Evolutionary conservation across 768 basidiomycete genomes (phyloP).

Genomic region (Mycena epipterygia): DNA sequence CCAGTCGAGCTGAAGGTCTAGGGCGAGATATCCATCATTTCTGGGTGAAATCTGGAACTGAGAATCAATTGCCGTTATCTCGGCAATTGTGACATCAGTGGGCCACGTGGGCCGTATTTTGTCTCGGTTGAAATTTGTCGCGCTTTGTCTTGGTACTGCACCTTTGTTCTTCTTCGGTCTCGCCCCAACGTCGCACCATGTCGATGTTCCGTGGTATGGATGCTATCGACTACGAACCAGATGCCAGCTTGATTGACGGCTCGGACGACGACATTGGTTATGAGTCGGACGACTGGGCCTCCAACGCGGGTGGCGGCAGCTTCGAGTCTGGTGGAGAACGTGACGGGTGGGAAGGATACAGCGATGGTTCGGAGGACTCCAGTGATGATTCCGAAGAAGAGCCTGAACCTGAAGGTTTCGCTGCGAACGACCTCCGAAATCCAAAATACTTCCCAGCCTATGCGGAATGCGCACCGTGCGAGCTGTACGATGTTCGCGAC

Average conservation of each 20-base stretch:
- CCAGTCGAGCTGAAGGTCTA: too few relatives aligned
- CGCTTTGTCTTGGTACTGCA: too few relatives aligned
- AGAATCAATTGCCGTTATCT: too few relatives aligned
- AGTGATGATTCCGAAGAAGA: too few relatives aligned
- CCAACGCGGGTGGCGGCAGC: neutral
- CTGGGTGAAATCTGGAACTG: too few relatives aligned
- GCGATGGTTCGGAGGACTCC: neutral
- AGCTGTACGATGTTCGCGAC: slow-evolving; percentile 3
- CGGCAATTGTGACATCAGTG: too few relatives aligned
- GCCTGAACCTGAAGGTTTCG: neutral
- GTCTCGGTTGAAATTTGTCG: too few relatives aligned
- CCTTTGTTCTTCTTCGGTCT: too few relatives aligned
- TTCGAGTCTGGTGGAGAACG: neutral
- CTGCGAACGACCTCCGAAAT: slow-evolving; percentile 22
- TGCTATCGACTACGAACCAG: slow-evolving; percentile 15
- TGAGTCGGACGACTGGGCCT: neutral
- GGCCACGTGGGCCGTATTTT: too few relatives aligned
- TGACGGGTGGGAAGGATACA: neutral
- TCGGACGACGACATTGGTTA: neutral
- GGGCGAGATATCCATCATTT: too few relatives aligned
- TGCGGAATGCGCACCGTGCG: slow-evolving; percentile 19
- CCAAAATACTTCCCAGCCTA: slow-evolving; percentile 28
- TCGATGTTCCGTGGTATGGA: neutral
- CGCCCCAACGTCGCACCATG: too few relatives aligned
- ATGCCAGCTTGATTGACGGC: slow-evolving; percentile 7